Base-by-base conservation (phyloP, 2,329 filamentous ascomycete species). In the Fusarium chuoi region DNA sequence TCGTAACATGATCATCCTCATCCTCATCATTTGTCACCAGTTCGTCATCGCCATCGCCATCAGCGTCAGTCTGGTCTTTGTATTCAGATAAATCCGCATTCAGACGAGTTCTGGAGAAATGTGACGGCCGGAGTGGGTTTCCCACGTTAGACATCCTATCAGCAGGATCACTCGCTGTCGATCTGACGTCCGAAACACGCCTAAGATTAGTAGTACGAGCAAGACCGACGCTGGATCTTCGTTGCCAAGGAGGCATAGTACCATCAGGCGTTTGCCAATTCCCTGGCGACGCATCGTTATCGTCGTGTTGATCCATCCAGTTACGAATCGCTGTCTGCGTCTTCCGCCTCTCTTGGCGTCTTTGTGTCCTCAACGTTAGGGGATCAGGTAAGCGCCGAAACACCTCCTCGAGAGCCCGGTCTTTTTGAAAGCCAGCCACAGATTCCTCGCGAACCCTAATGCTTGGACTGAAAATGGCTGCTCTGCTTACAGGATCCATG, bases 31-130 rank as follows among this genome's bases (percentile, higher is more conserved):
- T 93, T 7, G 93, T 95, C 18, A 93, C 88, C n/a, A 95, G 85
- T 81, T 98, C 95, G 77, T 98, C 95, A 77, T 98, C 95, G 2
- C 94, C 95, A 77, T 98, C 95, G 2, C 94, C 94, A 79, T 97
- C 94, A 12, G 92, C 94, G 78, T 96, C 94, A 0, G 93, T 95
- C 65, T 95, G 91, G 49, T 89, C 87, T 73, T 87, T 88, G 57
- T 86, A 84, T 30, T 85, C 78, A 81, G 85, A 73, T 28, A 76
- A 69, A 45, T 81, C 71, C 36, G 75, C 70, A 8, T 76, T 65
- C n/a, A 78, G 45, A 20, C 82, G 87, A 84, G 45, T 85, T 72
- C 66, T 87, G 81, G 65, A 85, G 80, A 74, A 77, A 38, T 57
- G 65, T 14, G 70, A 59, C 14, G 75, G 76, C 45, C 77, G 65